Base-by-base conservation (phyloP, 1,139 yeast genomes). In the Arxiozyma slooffiae region DNA sequence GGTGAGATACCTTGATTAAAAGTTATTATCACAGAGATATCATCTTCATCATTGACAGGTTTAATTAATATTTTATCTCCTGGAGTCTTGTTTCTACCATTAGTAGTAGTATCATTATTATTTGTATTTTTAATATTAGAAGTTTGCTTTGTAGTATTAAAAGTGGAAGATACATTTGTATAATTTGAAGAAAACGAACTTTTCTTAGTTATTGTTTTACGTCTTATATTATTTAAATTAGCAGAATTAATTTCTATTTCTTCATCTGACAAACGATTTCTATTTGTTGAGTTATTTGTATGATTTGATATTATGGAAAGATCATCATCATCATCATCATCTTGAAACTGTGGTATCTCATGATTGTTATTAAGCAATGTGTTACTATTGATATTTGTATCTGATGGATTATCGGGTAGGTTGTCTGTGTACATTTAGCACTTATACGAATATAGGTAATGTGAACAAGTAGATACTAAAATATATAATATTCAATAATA, bases 1-100 rank as follows among this genome's bases (percentile, higher is more conserved):
- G 74, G 71, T 17, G 90, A 76, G 11, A 88, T 85, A 52, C 70
- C 75, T 20, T 75, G 73, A 57, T 72, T 72, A 53, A 66, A 66
- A 1, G 71, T 67, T 59, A 74, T 67, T 51, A 73, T 58, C 30
- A 67, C 67, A 5, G 74, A 69, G 2, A 72, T 66, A 55, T 70
- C 69, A 51, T 71, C 75, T 51, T 71, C 75, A 50, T 71, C 75
- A 53, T 71, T 67, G n/a, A 68, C 66, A 0, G 74, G 72, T 43
- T 64, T 64, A 34, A 69, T 64, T 41, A 57, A 51, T 34, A 64
- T 60, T 30, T 60, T 55, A 48, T 60, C 63, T 30, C 53, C 44
- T 30, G 34, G 22, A 22, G 54, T 54, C 18, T 48, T 51, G 4
- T 43, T 38, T 16, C 39, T 46, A 21, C 36, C 39, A 23, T 21